A percentile compares a stretch with the other conserved stretches of the same genome.
phyloP scores from a whole-genome alignment of 768 basidiomycete species.

The Lentinula lateritia region DNA sequence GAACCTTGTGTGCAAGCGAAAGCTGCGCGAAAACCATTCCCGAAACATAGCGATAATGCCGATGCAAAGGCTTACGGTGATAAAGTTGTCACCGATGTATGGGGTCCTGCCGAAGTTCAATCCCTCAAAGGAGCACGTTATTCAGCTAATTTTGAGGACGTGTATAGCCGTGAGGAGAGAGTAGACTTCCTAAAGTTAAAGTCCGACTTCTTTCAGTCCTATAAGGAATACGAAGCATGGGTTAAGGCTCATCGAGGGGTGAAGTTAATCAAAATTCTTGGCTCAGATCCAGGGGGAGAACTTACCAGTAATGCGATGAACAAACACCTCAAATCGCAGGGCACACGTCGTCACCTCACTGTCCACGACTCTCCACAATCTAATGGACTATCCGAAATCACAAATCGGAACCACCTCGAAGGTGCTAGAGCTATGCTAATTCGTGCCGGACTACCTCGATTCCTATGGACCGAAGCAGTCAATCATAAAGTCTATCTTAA shows the following conservation, averaged over 20 bases:
- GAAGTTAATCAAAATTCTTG: slow-evolving; percentile 8
- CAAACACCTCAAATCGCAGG: slow-evolving; percentile 16
- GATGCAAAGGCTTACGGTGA: slow-evolving; percentile 12
- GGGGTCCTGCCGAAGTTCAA: slow-evolving; percentile 19
- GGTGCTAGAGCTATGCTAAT: slow-evolving; percentile 21
- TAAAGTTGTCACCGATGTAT: slow-evolving; percentile 18
- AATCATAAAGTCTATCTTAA: slow-evolving; percentile 8
- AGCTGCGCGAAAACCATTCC: slow-evolving; percentile 15
- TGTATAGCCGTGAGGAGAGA: slow-evolving; percentile 9
- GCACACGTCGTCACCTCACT: slow-evolving; percentile 24
- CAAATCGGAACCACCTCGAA: slow-evolving; percentile 19
- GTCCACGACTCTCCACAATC: slow-evolving; percentile 27
- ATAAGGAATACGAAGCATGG: slow-evolving; percentile 21
- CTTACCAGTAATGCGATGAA: slow-evolving; percentile 22
- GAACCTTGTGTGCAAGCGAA: slow-evolving; percentile 21
- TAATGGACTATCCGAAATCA: slow-evolving; percentile 24
- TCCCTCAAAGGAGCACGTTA: slow-evolving; percentile 14
- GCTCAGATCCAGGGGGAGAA: slow-evolving; percentile 22
- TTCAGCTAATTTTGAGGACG: slow-evolving; percentile 12
- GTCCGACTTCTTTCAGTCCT: slow-evolving; percentile 11
- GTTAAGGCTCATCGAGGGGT: slow-evolving; percentile 15
- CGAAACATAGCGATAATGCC: slow-evolving; percentile 11
- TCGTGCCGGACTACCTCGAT: slow-evolving; percentile 9
- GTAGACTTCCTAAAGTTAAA: slow-evolving; percentile 14
- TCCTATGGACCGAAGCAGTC: slow-evolving; percentile 17